phyloP scores from a whole-genome alignment of 2,329 filamentous ascomycete species.

The Trichoderma cornu-damae region DNA sequence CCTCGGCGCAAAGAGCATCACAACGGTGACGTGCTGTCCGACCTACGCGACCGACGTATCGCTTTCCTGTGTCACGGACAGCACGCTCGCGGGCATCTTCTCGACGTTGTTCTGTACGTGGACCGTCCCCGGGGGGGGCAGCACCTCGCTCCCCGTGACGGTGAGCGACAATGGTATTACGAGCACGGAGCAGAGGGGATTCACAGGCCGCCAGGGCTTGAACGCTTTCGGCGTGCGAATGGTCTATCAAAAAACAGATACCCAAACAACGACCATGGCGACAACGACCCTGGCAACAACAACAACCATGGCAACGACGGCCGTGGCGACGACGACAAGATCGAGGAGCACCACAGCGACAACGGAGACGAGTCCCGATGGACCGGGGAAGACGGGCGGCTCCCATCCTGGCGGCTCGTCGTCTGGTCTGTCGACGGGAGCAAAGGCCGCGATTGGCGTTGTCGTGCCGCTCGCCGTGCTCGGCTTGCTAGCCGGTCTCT shows the following conservation, averaged over 20 bases:
- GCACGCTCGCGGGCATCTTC: slow-evolving; percentile 24
- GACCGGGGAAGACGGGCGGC: not conserved
- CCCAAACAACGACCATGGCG: slow-evolving; percentile 19
- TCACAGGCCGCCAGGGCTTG: slow-evolving; percentile 27
- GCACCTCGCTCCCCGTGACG: slow-evolving; percentile 27
- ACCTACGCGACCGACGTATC: slow-evolving; percentile 25
- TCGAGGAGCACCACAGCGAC: not conserved
- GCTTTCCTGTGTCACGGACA: slow-evolving; percentile 28
- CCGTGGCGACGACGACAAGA: not conserved
- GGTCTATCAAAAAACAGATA: slow-evolving; percentile 32
- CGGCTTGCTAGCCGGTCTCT: slow-evolving; percentile 23
- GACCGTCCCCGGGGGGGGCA: slow-evolving; percentile 26
- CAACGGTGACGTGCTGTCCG: slow-evolving; percentile 36
- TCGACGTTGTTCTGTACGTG: slow-evolving; percentile 32
- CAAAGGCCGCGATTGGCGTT: slow-evolving; percentile 29
- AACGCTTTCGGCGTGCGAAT: slow-evolving; percentile 35
- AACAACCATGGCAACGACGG: slow-evolving; percentile 18
- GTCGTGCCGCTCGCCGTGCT: slow-evolving; percentile 29
- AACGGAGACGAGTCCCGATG: not conserved
- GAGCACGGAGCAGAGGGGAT: slow-evolving; percentile 22
- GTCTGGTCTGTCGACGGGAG: slow-evolving; percentile 24
- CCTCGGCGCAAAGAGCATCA: slow-evolving; percentile 25
- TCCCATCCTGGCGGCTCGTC: not conserved
- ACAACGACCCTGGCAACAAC: not conserved
- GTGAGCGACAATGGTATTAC: slow-evolving; percentile 23